Evolutionary conservation across 2,329 filamentous ascomycete species (phyloP).

Genomic region (Fusarium graminum): DNA sequence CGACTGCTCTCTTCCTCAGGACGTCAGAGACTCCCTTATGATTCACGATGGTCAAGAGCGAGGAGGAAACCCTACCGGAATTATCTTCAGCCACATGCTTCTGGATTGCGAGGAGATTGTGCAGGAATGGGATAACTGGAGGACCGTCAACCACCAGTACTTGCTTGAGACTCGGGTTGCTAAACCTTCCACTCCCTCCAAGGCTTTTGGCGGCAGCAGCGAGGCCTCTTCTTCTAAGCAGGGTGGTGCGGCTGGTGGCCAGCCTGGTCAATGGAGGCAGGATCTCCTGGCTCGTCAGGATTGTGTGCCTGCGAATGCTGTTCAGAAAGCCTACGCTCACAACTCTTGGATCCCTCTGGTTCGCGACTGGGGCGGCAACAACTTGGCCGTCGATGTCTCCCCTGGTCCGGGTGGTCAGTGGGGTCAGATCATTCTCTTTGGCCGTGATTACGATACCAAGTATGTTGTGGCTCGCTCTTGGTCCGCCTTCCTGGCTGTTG

Average conservation of each 20-base stretch:
- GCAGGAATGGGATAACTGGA: constrained; percentile 98
- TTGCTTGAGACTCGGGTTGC: constrained; percentile 71
- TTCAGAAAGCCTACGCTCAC: constrained; percentile 94
- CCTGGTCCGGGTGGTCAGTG: constrained; percentile 91
- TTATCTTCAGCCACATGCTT: constrained; percentile 94
- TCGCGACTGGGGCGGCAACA: constrained; percentile 98
- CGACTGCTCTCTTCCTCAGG: constrained; percentile 92
- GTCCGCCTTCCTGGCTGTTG: constrained; percentile 84
- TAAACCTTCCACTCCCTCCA: constrained; percentile 75
- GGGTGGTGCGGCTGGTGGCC: constrained; percentile 65
- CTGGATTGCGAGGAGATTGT: constrained; percentile 98
- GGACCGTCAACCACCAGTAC: constrained; percentile 91
- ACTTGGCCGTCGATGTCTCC: constrained; percentile 91
- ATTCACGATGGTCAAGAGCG: constrained; percentile 98
- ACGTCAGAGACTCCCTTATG: constrained; percentile 91
- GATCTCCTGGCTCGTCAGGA: constrained; percentile 88
- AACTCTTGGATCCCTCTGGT: constrained; percentile 95
- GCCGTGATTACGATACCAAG: constrained; percentile 98
- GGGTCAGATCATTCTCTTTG: constrained; percentile 97
- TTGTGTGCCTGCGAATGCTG: constrained; percentile 85
- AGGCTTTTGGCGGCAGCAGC: constrained; percentile 75
- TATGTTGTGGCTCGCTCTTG: constrained; percentile 96
- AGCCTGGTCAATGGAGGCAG: constrained; percentile 79
- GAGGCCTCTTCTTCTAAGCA: constrained; percentile 78
- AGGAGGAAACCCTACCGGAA: constrained; percentile 88